phyloP scores from a whole-genome alignment of 305 asterid species.

The Solanum hybrid region DNA sequence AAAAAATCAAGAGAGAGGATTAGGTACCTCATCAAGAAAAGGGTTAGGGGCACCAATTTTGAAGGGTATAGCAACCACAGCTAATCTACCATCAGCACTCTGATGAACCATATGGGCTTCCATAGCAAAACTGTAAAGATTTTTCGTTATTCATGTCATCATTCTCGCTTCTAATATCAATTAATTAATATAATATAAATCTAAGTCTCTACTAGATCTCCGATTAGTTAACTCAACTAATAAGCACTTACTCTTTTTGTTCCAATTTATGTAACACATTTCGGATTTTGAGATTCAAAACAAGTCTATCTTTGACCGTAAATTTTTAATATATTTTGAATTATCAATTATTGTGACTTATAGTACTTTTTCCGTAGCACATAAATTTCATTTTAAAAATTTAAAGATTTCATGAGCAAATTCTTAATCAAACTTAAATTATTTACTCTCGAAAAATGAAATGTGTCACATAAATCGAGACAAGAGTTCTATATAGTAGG shows the following conservation, averaged over 20 bases:
- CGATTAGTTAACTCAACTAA: neutral
- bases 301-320: no score
- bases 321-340: no score
- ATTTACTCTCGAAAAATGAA: neutral
- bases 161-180: neutral
- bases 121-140: conserved; percentile 31
- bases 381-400: no score
- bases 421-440: no score
- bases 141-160: neutral
- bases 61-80: conserved; percentile 45
- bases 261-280: neutral
- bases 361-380: neutral
- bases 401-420: neutral
- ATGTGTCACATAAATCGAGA: neutral
- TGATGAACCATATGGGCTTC: conserved; percentile 65
- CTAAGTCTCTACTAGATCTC: neutral
- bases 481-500: neutral
- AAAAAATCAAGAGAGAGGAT: neutral
- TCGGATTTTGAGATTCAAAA: no score
- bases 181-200: neutral
- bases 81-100: conserved; percentile 22
- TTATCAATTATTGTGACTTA: neutral
- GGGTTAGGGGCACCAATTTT: conserved; percentile 37
- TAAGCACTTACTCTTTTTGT: neutral
- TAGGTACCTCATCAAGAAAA: conserved; percentile 35